Evolutionary conservation across 495 filamentous ascomycete species (phyloP), one percentile per base, ranked within the genome.

Genomic region (Penicillium goetzii): DNA sequence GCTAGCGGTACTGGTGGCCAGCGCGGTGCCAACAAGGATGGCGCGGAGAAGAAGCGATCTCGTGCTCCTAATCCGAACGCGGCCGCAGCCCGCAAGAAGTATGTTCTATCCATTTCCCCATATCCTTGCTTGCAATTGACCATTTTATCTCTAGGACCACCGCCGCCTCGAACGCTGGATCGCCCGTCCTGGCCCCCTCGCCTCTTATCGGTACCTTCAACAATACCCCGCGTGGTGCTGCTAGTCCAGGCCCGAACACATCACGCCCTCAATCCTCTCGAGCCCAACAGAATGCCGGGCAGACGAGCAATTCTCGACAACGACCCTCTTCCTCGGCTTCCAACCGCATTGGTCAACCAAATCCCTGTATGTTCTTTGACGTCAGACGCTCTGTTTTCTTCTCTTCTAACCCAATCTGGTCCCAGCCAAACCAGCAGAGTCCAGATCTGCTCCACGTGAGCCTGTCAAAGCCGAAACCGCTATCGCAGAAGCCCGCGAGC

Each of bases 171-270:
- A 74, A 76, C 26, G 82, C 80, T 17, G 85, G 86, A 64, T 91
- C 91, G 0, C 91, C 92, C 32, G 84, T 86, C 1, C 71, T 90
- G 32, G 85, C 87, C 17, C 89, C 91, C 1, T 94, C 92, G 3
- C 92, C 91, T 36, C 77, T 92, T 54, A 77, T 87, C 50, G 82
- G 84, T 19, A 84, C 82, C 14, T 88, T 92, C 58, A 80, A 79
- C 60, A 80, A 80, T 60, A 64, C 72, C 51, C 76, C 79, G 15
- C 73, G 78, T n/a, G 77, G 70, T 56, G 81, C 80, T 49, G 80
- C 81, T 28, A 83, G 80, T 41, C 83, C 81, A 21, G 76, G 77
- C 21, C 74, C 76, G 61, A 65, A 67, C 65, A 53, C 78, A 62
- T 54, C 73, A 21, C 74, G 89, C 45, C 86, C 89, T 17, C 82